Conservation (phyloP, 768 basidiomycete species). For the Chalciporus pseudorubinellus region DNA sequence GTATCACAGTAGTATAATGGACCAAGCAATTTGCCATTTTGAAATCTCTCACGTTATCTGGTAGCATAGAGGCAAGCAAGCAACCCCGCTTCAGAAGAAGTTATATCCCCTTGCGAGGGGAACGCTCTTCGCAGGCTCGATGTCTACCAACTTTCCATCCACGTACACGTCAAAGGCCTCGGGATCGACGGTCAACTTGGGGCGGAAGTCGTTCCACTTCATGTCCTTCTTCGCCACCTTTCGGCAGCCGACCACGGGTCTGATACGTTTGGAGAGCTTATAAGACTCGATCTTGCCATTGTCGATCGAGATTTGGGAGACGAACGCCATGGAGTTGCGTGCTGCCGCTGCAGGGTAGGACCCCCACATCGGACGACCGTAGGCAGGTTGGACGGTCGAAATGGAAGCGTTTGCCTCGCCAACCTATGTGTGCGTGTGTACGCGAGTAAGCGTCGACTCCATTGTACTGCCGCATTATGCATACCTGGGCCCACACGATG, state of each 20-base stretch:
- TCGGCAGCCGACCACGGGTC: slow-evolving; percentile 77
- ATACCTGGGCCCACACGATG: slow-evolving; percentile 85
- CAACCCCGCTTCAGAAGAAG: slow-evolving; percentile 55
- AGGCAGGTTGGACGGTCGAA: slow-evolving; percentile 89
- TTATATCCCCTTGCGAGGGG: slow-evolving; percentile 77
- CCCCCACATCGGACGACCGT: slow-evolving; percentile 93
- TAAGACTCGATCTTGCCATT: slow-evolving; percentile 62
- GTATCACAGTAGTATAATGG: slow-evolving; percentile 7
- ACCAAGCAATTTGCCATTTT: slow-evolving; percentile 1
- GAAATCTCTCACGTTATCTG: not conserved
- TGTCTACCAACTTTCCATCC: slow-evolving; percentile 73
- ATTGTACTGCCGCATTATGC: slow-evolving; percentile 14
- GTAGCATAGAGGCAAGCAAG: too few species aligned
- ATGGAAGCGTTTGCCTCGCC: slow-evolving; percentile 97
- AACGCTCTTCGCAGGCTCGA: slow-evolving; percentile 67
- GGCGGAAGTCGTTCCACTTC: slow-evolving; percentile 87
- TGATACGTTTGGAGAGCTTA: slow-evolving; percentile 64
- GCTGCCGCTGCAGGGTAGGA: slow-evolving; percentile 73
- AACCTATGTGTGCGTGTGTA: slow-evolving; percentile 45
- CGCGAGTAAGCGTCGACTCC: not conserved
- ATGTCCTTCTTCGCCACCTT: slow-evolving; percentile 80
- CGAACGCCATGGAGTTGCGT: slow-evolving; percentile 82
- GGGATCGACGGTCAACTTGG: slow-evolving; percentile 86
- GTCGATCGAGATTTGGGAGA: slow-evolving; percentile 69
- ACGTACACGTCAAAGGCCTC: slow-evolving; percentile 86